Base-by-base conservation (phyloP, 1,284 basidiomycete genomes). In the Ganoderma meredithae region DNA sequence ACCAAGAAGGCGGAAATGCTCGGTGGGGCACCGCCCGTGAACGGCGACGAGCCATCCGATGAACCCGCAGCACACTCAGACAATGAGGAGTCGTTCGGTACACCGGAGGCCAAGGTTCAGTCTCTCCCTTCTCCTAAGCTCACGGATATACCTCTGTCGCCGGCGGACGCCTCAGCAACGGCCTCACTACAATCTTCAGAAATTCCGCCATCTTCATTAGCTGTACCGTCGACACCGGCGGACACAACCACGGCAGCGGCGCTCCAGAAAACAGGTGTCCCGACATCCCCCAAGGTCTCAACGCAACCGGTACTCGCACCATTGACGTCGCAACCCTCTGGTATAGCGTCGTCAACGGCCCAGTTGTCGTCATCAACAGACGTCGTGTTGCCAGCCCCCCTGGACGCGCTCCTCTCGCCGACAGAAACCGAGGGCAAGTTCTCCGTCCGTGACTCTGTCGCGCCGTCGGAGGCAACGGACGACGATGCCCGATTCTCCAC, bases 401-500 rank as follows among this genome's bases (percentile, higher is more conserved):
- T 85, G 8, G 81, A 85, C 71, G 80, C 83, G 25, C 70, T 85
- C 2, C 79, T 85, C 56, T 85, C 84, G 19, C 84, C 83, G 0
- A 80, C 77, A 39, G 76, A 70, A 17, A 65, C 73, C 17, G 66
- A 73, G 41, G 73, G 63, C 64, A 69, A 64, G 66, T 72, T 76
- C 64, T 76, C 76, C 5, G 68, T 72, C 5, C 74, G 84, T 52
- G 82, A 83, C 64, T 88, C 86, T 19, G 75, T 85, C 39, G 81
- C 84, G 10, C 84, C 84, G 55, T 85, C 88, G 12, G 88, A 88
- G 71, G 84, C 88, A 71, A 89, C 87, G 69, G 88, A 91, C 69
- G 85, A 92, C 73, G 90, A 92, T 66, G 86, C 80, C 0, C 80
- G 80, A 36, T 87, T 89, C 71, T 89, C 89, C 12, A 86, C 87